Base-by-base conservation (phyloP, 2,329 filamentous ascomycete genomes). In the Chrysosporium queenslandicum region DNA sequence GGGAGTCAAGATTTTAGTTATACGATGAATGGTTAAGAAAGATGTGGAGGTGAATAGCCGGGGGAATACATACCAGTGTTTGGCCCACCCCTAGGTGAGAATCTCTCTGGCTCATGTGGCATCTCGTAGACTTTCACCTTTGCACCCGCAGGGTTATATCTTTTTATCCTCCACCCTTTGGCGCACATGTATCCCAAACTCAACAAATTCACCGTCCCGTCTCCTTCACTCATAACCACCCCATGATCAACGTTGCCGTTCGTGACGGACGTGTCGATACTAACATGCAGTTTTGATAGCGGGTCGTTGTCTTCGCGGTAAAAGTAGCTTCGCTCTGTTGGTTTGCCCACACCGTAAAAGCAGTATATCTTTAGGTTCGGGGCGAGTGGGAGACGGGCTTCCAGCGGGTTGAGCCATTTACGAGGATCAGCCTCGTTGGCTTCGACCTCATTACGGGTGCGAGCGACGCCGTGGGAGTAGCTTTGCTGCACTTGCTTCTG, bases 321-420 rank as follows among this genome's bases (percentile, higher is more conserved):
- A 67, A 86, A 98, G 67, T 97, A 98, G 14, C 83, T 83, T 52
- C 91, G 81, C 69, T 98, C 91, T 0, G 91, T 97, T 2, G 87
- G 85, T 66, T 97, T 98, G 36, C 91, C 91, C 3, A 95, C 82
- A 59, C 77, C 92, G 65, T 98, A 97, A 73, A 98, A 97, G 71
- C 92, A 97, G 71, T 90, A 97, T 11, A 98, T 87, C 66, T 95
- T 96, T 63, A 98, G 74, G 63, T 81, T 87, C 0, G 92, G 91
- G 1, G 92, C 91, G 18, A 88, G 76, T 0, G 92, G 92, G 0
- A 97, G 75, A 1, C 91, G 80, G 0, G 87, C 86, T 67, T 97
- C 91, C n/a, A 97, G 79, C 0, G 92, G 92, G 64, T 98, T 98
- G 56, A 95, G 81, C 92, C 92, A 98, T 65, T 94, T 98, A 46